Evolutionary conservation across 192 early-diverging fungal species (phyloP), one percentile per base, ranked within the genome.

Genomic region (Glomus cerebriforme): DNA sequence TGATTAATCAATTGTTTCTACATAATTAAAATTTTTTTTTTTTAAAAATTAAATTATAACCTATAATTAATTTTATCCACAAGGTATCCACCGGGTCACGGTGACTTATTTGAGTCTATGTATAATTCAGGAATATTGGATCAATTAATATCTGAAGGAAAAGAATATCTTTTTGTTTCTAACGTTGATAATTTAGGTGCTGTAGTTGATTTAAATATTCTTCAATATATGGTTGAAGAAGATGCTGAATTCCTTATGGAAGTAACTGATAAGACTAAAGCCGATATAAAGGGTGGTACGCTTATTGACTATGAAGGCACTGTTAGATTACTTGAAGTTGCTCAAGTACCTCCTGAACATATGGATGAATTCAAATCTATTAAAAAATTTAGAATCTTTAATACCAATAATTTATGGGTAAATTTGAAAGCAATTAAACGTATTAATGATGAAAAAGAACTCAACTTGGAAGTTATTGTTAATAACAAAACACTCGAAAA

Each of bases 331-430:
- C 88, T 98, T 10, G 98, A 99, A 87, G 96, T 99, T 83, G 98
- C 98, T 12, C 98, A 99, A 87, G 98, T 99, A n/a, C 96, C 98
- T 32, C 84, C 91, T 73, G 96, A 96, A 75, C 94, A 98, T 79
- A 93, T 97, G 19, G 96, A 99, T 82, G 98, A 99, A 81, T 99
- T 99, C 83, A 99, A 99, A 87, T 94, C 92, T 65, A 91, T 99
- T 87, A 99, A 98, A 85, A 99, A 99, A 87, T 99, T 99, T 92
- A 95, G 97, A 91, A 98, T 99, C 83, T 98, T 98, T 88, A 99
- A 99, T 90, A 99, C 97, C 71, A 96, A 95, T 88, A 96, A 96
- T 83, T 79, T 95, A 82, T 96, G 94, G 93, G 92, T 95, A 75
- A 92, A 89, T 80, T 84, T 95, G 49, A 93, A 92, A 87, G 93